These are phyloP conservation scores for Halteria grandinella DNA, from an alignment of 73 alveolate species.

Conservation along the genomic window DNA sequence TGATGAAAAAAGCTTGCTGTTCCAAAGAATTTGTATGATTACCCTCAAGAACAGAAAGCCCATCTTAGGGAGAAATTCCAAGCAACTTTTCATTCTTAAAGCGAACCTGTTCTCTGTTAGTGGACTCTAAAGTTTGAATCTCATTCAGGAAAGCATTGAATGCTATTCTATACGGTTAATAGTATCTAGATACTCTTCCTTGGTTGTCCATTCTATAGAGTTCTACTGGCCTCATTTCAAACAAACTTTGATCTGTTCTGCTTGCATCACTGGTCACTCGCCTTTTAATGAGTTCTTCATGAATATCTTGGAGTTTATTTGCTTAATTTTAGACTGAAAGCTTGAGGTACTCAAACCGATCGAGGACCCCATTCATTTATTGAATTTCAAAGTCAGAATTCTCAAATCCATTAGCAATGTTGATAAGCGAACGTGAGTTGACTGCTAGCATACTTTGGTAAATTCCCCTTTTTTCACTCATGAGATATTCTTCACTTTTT, in stretches of 20 bases:
- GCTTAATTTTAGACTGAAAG: background rate
- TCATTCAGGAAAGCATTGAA: background rate
- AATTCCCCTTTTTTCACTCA: background rate
- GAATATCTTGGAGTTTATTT: background rate
- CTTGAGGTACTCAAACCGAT: conserved; percentile 3
- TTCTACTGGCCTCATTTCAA: background rate
- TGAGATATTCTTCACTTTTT: background rate
- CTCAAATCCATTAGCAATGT: conserved; percentile 19
- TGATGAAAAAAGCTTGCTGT: too few species aligned
- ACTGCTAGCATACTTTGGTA: background rate
- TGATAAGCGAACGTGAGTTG: conserved; percentile 20
- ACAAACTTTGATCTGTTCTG: too few species aligned
- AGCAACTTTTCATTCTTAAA: too few species aligned
- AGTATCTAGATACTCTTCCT: too few species aligned
- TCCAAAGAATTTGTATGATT: too few species aligned
- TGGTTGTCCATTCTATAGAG: background rate
- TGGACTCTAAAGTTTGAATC: background rate
- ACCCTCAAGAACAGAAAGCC: too few species aligned
- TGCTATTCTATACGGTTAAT: background rate
- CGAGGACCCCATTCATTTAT: background rate
- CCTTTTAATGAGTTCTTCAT: background rate
- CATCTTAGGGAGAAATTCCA: too few species aligned
- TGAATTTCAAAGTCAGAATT: background rate
- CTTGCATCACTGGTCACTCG: background rate
- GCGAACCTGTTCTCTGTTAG: too few species aligned